Base-by-base conservation (phyloP, 345 rosid genomes). In the Eucalyptus grandis region DNA sequence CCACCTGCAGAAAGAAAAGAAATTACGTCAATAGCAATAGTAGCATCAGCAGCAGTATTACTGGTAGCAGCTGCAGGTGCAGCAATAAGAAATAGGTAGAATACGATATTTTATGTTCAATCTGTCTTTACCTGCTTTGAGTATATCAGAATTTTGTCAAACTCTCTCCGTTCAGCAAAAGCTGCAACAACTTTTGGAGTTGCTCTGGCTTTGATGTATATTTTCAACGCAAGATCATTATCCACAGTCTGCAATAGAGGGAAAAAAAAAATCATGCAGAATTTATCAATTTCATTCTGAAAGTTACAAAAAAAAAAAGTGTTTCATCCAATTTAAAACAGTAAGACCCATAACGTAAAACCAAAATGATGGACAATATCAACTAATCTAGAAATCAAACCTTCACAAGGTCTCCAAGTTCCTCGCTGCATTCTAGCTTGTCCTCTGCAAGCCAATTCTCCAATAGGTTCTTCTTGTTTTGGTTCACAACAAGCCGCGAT, bases 151-250 rank as follows among this genome's bases (percentile, higher is more conserved):
- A 98, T 98, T 90, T 97, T 97, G 93, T 98, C 99, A 88, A 97
- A 98, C 95, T 98, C 99, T 92, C 98, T 95, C 90, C 98, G 90
- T 93, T 98, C 99, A 49, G 99, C 99, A 92, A 98, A 97, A 91
- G 99, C 99, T 49, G 99, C 99, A 89, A 98, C 98, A 92, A 98
- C 99, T 93, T 98, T 98, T 56, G 99, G 99, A 86, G 99, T 95
- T 40, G 98, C 99, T 91, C 97, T 93, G 51, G 99, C 99, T 94
- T 97, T 98, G 89, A 97, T 96, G 91, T 96, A 98, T 93, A 98
- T 97, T 91, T 97, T 96, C 90, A 98, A 90, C 3, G 99, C 99
- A 89, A 98, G 99, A 90, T 97, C 99, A 92, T 97, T 98, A 94
- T 98, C 99, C 91, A 98, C 99, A 53, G 99, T 98, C 99, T 98